These are phyloP conservation scores for Psilocybe cyanescens DNA, from an alignment of 768 basidiomycete species.

Conservation along the genomic window DNA sequence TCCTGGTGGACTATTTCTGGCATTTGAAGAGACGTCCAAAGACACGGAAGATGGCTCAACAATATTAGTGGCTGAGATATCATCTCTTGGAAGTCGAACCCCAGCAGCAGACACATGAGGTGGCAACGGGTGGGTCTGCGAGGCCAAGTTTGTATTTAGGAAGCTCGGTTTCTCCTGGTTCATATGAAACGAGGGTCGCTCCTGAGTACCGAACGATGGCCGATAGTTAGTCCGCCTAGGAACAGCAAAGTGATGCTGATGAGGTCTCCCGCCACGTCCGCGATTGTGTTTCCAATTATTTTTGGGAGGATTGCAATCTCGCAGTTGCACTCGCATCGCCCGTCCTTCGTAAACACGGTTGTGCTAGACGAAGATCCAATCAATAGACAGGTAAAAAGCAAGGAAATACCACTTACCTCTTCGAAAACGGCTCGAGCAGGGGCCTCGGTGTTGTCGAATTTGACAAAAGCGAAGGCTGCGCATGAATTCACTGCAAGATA, in stretches of 20 bases:
- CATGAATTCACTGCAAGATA: slow-evolving; percentile 54
- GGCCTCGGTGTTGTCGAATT: slow-evolving; percentile 63
- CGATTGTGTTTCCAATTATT: slow-evolving; percentile 50
- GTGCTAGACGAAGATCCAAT: slow-evolving; percentile 50
- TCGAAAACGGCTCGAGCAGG: slow-evolving; percentile 68
- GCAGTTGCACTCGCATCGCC: slow-evolving; percentile 74
- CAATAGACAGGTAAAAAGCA: not conserved
- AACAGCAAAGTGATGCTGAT: slow-evolving; percentile 27
- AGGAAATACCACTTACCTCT: slow-evolving; percentile 49
- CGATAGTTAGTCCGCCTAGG: slow-evolving; percentile 29
- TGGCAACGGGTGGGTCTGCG: not conserved
- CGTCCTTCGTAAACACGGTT: slow-evolving; percentile 72
- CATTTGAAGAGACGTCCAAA: slow-evolving; percentile 7
- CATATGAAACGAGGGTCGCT: slow-evolving; percentile 1
- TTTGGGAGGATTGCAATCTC: slow-evolving; percentile 67
- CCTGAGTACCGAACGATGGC: slow-evolving; percentile 15
- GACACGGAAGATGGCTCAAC: slow-evolving; percentile 3
- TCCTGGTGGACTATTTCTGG: slow-evolving; percentile 15
- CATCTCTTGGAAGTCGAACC: slow-evolving; percentile 1
- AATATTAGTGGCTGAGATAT: slow-evolving; percentile 3
- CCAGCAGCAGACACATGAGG: slow-evolving; percentile 3
- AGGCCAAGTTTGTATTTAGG: not conserved
- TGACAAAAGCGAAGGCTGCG: slow-evolving; percentile 82
- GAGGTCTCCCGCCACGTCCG: slow-evolving; percentile 47
- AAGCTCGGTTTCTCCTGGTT: not conserved